Base-by-base conservation (phyloP, 345 rosid genomes). In the Populus ilicifolia region DNA sequence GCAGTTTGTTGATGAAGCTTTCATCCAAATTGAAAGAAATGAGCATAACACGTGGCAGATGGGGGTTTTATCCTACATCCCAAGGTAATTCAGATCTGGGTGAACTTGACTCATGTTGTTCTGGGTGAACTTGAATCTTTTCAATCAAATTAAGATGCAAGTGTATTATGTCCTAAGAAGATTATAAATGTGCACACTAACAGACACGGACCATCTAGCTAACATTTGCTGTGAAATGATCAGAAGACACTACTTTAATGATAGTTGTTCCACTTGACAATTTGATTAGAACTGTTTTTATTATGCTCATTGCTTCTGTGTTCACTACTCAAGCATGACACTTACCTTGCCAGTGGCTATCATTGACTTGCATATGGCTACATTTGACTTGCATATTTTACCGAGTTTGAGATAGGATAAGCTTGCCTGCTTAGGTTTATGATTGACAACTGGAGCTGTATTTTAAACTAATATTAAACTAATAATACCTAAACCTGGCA, bases 1-100 rank as follows among this genome's bases (percentile, higher is more conserved):
- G 86, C 93, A 93, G 99, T 96, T 92, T 83, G 94, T 96, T 77
- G 99, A 96, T 81, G 98, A 92, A 87, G 98, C 99, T 77, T 96
- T 98, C 87, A 95, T 90, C 86, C 98, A 90, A 79, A 94, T 94
- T 73, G 99, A 96, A 84, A 90, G 93, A 88, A 89, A 90, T 59
- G 99, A 96, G 80, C 94, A 98, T 66, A 93, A 92, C 77, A 87
- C 91, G 78, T 84, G 94, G 73, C 99, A 93, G 78, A 89, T 87
- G 79, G 99, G 99, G 12, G 95, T 93, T 85, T 85, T 96, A 75
- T 87, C 98, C 38, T 96, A 92, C 87, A 96, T 96, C 76, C 95
- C 97, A 65, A 93, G 97, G 98, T 94, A 88, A 76, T 75, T 13
- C 71, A 64, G 61, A 41, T 83, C 50, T 33, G 30, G 30, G 62